Base-by-base conservation (phyloP, 2,329 filamentous ascomycete species). In the Hymenoscyphus fraxineus region DNA sequence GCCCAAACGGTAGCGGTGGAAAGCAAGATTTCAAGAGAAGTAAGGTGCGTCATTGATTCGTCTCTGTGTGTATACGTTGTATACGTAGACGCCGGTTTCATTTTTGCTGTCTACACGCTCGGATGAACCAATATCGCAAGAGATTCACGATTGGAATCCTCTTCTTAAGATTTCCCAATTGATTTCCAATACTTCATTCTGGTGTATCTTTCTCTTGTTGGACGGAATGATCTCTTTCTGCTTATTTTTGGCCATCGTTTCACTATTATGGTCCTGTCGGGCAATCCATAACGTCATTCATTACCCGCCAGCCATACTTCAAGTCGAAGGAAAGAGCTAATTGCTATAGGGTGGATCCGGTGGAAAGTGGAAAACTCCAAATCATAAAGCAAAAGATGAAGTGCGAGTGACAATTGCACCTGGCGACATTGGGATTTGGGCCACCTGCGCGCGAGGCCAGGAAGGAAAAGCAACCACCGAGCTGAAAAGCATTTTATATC, bases 371-470 rank as follows among this genome's bases (percentile, higher is more conserved):
- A 82, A 83, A 72, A 88, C 86, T 32, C 78, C 86, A 15, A 82
- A 85, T 66, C 85, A 88, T 57, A 80, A 81, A 71, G 77, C 78
- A 40, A 87, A 83, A 72, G 69, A 79, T 55, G 77, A 78, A 22
- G 75, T 77, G 66, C 77, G 76, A 15, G 78, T 78, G 77, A 80
- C 76, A 13, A 77, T 93, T 58, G 85, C 90, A 70, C 80, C 88
- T 5, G 89, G 90, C 5, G 89, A 93, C 72, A 80, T 82, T 61
- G 91, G 91, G 5, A 87, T 94, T 65, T 94, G 90, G 89, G 88
- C 88, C 35, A 93, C 90, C 0, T 93, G 89, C 74, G 86, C 88
- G 60, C 84, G 88, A 73, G 85, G 85, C 68, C 88, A 90, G 79
- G 89, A 91, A 76, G 81, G 80, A 54, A 89, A 87, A 76, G 89